Base-by-base conservation (phyloP, 768 basidiomycete genomes). In the Terana coerulea region DNA sequence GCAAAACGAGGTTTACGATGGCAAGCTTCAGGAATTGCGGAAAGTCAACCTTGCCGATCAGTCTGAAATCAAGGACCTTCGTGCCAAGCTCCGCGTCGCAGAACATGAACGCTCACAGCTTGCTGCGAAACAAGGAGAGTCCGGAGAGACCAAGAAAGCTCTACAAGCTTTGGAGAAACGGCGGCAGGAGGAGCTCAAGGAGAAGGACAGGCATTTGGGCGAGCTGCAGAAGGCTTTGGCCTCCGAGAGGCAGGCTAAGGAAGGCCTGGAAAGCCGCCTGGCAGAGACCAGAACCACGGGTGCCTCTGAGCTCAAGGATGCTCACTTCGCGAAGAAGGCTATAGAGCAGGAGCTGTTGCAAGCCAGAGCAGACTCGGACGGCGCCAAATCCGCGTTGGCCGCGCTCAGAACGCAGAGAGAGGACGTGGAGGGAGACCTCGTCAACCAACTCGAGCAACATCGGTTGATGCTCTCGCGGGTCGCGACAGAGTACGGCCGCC, bases 21-120 rank as follows among this genome's bases (percentile, higher is more conserved):
- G 65, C n/a, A 78, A 80, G 34, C 58, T 86, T 3, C 80, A 81
- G 34, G 86, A 86, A 43, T 68, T 83, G 53, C 86, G 79, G 65
- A 81, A 76, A 58, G 50, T 66, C 17, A 67, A 70, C 15, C 53
- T 65, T 0, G 54, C 69, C 0, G 83, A 86, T 51, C 80, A 86
- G 59, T 66, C 71, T 0, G 85, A 88, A 62, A 62, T 86, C 61
- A 87, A 80, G 59, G 84, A 82, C 19, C 62, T 86, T 4, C 77
- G 79, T 14, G 61, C 72, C 33, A 87, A 83, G 64, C 68, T 88
- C 26, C 75, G 81, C 15, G 61, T 69, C 43, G 70, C 62, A 4
- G 86, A 88, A 54, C 75, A 81, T 51, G 84, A 84, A 52, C 75
- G 75, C 28, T 60, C 69, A 10, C 80, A 81, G 54, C 61, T 80